Base-by-base conservation (phyloP, 306 rosid species). In the Prunus mira region DNA sequence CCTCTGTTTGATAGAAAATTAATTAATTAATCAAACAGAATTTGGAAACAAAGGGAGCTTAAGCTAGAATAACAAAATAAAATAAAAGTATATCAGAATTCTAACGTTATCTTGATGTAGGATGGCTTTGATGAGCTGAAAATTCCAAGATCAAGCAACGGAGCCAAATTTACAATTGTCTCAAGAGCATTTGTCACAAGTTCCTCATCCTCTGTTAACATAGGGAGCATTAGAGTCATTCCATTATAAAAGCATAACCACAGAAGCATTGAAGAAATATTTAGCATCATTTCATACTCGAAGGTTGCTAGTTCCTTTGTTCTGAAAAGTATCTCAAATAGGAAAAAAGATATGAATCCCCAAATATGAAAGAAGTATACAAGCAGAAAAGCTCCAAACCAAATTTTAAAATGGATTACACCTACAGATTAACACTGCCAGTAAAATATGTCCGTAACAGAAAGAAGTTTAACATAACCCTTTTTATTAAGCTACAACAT, bases 81-180 rank as follows among this genome's bases (percentile, higher is more conserved):
- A 38, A 38, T 38, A 47, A 5, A 51, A 41, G 58, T 64, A 58
- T 72, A 79, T 54, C 34, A 77, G 47, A 66, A 75, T 71, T 76
- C 99, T 89, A 65, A 96, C 99, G 97, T 91, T 73, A 96, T 92
- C 85, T 92, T 96, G 82, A 92, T 92, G 85, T 84, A 92, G 69
- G 98, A 92, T 69, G 99, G 92, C 83, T 92, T 92, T 68, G 90
- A 85, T 61, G 99, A 92, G 87, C 97, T 88, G 82, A 95, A 92
- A 69, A 92, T 89, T 51, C 96, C 89, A 82, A 96, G 99, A 82
- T 96, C 99, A 76, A 92, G 88, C 22, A 88, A 77, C 0, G 99
- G 99, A 75, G 97, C 97, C 90, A 96, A 89, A 84, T 96, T 96
- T 77, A 92, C 98, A 82, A 96, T 86, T 69, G 99, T 91, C 92